Evolutionary conservation across 345 rosid genomes (phyloP).

Genomic region (Brassica carinata): DNA sequence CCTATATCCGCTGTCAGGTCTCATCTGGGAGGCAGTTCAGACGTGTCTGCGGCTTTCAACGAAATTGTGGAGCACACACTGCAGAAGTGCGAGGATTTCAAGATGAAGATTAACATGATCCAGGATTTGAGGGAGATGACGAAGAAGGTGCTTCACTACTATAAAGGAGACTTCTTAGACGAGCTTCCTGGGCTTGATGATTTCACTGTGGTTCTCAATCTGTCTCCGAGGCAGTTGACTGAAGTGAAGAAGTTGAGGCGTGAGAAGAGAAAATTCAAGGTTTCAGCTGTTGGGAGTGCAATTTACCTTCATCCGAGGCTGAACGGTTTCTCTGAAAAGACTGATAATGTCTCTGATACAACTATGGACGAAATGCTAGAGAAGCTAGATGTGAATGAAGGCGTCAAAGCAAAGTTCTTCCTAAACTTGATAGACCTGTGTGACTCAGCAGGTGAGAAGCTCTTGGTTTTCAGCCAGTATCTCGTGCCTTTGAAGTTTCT

Average conservation of each 20-base stretch:
- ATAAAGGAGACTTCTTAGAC: constrained; percentile 94
- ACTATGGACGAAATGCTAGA: constrained; percentile 66
- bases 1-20: constrained; percentile 53
- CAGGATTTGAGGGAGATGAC: constrained; percentile 96
- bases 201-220: constrained; percentile 76
- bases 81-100: constrained; percentile 70
- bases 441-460: constrained; percentile 69
- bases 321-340: constrained; percentile 39
- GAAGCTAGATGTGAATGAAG: constrained; percentile 62
- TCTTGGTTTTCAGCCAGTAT: constrained; percentile 91
- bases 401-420: constrained; percentile 83
- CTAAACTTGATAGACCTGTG: constrained; percentile 71
- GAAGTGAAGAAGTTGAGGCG: constrained; percentile 62
- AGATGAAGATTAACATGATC: constrained; percentile 62
- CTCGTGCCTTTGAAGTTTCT: constrained; percentile 77
- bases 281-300: constrained; percentile 71
- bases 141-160: constrained; percentile 82
- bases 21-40: constrained; percentile 48
- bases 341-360: constrained; percentile 43
- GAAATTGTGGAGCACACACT: constrained; percentile 80
- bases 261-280: constrained; percentile 57
- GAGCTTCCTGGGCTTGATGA: constrained; percentile 96
- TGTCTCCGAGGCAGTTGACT: constrained; percentile 59
- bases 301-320: constrained; percentile 75
- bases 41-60: constrained; percentile 58